phyloP scores from a whole-genome alignment of 306 rosid genomes.

The Corylus avellana region DNA sequence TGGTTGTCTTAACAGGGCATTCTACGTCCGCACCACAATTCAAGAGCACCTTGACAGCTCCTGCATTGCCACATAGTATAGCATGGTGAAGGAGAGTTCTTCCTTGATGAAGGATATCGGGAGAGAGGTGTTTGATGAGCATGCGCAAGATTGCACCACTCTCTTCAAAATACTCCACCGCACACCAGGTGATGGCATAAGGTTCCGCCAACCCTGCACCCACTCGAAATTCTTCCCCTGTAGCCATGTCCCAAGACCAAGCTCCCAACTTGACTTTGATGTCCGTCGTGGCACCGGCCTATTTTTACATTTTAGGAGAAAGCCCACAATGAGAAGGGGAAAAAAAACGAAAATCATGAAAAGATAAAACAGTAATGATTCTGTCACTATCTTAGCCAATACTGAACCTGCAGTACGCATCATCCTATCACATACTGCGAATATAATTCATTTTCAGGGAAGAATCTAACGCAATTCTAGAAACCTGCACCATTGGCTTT shows the following conservation, averaged over 20 bases:
- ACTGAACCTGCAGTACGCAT: slow-evolving; percentile 6
- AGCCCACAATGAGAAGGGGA: slow-evolving; percentile 22
- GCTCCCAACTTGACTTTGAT: slow-evolving; percentile 71
- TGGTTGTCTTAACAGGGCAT: slow-evolving; percentile 56
- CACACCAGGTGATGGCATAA: slow-evolving; percentile 81
- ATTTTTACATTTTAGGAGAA: slow-evolving; percentile 31
- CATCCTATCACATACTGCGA: slow-evolving; percentile 11
- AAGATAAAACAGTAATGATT: slow-evolving; percentile 4
- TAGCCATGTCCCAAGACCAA: slow-evolving; percentile 88
- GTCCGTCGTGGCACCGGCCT: slow-evolving; percentile 67
- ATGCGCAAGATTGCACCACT: slow-evolving; percentile 69
- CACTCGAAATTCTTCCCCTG: slow-evolving; percentile 89
- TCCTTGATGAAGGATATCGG: slow-evolving; percentile 47
- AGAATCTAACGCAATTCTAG: slow-evolving; percentile 23
- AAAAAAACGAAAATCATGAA: slow-evolving; percentile 4
- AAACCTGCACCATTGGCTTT: slow-evolving; percentile 11
- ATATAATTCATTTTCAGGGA: slow-evolving; percentile 13
- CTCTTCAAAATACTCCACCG: slow-evolving; percentile 88
- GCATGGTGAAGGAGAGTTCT: slow-evolving; percentile 92
- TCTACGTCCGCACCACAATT: slow-evolving; percentile 63
- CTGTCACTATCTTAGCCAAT: not conserved
- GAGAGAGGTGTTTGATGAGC: slow-evolving; percentile 59
- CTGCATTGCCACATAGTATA: slow-evolving; percentile 71
- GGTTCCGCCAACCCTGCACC: slow-evolving; percentile 98
- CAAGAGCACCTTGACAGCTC: slow-evolving; percentile 62